Percentiles rank a stretch among this genome's conserved stretches.
These are phyloP conservation scores for Solanum megistacrolobum DNA, from an alignment of 257 asterid genomes.

Conservation along the genomic window DNA sequence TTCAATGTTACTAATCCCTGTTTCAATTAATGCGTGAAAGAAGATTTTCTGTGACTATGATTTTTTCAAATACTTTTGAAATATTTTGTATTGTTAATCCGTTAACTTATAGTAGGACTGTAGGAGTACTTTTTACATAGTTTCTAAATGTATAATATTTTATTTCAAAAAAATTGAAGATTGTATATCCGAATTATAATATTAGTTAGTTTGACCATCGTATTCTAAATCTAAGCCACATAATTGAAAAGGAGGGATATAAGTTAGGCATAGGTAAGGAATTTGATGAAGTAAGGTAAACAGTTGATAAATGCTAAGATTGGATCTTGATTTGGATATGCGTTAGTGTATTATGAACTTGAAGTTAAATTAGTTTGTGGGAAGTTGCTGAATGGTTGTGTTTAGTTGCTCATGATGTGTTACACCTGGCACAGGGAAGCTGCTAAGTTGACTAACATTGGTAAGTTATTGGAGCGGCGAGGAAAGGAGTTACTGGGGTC, in stretches of 20 bases:
- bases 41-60: neutral
- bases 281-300: neutral
- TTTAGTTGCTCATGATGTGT: neutral
- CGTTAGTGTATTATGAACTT: neutral
- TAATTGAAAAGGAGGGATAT: neutral
- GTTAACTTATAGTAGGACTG: too few relatives aligned
- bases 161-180: neutral
- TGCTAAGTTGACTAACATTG: constrained; percentile 61
- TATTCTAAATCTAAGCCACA: neutral
- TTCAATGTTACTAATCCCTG: neutral
- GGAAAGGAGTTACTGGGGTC: constrained; percentile 71
- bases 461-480: constrained; percentile 57
- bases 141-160: neutral
- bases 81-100: neutral
- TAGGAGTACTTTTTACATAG: too few relatives aligned
- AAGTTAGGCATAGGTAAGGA: too few relatives aligned
- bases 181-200: neutral
- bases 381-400: neutral
- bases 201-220: neutral
- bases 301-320: neutral
- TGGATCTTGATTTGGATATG: neutral
- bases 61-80: neutral
- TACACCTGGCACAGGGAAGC: constrained; percentile 30
- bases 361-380: neutral
- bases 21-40: neutral